A percentile compares a stretch with the other conserved stretches of the same genome.
These are phyloP conservation scores for Escovopsis sp. DNA, from an alignment of 2,329 filamentous ascomycete genomes.

Conservation along the genomic window DNA sequence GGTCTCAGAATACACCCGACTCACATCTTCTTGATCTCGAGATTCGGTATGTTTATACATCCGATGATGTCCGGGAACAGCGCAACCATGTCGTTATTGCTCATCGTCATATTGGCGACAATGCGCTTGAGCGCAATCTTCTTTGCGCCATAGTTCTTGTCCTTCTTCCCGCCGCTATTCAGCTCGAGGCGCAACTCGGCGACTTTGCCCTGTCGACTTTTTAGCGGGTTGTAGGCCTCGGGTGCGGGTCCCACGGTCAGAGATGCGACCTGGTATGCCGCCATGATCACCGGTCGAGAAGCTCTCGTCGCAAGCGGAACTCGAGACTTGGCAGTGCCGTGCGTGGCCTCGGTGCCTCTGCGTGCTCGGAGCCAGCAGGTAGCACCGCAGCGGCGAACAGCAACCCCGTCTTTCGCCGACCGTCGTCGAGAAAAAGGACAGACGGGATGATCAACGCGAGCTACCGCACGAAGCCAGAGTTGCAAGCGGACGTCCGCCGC, in stretches of 20 bases:
- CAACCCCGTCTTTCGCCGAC: too few species aligned
- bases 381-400: too few species aligned
- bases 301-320: constrained; percentile 1
- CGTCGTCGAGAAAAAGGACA: too few species aligned
- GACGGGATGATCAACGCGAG: too few species aligned
- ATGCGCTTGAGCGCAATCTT: constrained; percentile 99
- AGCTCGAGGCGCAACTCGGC: constrained; percentile 91
- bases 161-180: constrained; percentile 88
- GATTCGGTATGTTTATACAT: constrained; percentile 86
- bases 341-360: too few species aligned
- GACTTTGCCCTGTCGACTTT: constrained; percentile 80
- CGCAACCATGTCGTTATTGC: constrained; percentile 98
- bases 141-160: constrained; percentile 89
- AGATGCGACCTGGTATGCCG: constrained; percentile 32
- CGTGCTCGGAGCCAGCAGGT: too few species aligned
- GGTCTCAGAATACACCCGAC: constrained; percentile 12
- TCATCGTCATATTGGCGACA: constrained; percentile 99
- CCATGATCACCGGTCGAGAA: constrained; percentile 3
- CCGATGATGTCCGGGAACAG: constrained; percentile 89
- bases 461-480: too few species aligned
- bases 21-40: constrained; percentile 99
- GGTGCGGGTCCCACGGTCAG: constrained; percentile 32
- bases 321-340: too few species aligned
- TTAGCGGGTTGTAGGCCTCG: constrained; percentile 31
- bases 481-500: neutral